Base-by-base conservation (phyloP, 2,329 filamentous ascomycete species). In the Claviceps maximensis region DNA sequence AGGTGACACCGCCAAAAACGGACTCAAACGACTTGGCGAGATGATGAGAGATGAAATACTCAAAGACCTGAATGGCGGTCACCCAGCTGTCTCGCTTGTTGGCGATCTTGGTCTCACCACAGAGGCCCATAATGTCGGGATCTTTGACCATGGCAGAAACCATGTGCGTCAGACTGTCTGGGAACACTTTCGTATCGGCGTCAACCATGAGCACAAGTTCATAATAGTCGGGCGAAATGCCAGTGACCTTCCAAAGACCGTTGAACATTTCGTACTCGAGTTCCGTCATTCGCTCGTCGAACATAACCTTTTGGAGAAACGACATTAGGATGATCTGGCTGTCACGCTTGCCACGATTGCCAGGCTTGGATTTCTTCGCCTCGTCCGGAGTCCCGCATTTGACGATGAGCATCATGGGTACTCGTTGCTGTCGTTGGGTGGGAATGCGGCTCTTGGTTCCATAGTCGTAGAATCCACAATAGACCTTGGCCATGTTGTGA, bases 221-320 rank as follows among this genome's bases (percentile, higher is more conserved):
- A 69, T 97, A 98, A 68, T 90, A 98, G 70, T 98, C 93, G 15
- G 93, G 93, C 4, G 90, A 95, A 58, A 98, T 97, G 60, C 94
- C 94, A 19, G 93, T 98, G 46, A 98, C 88, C 69, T 95, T 95
- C 90, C 91, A 98, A 58, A 98, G 78, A 52, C 93, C 93, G 67
- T 97, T 98, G 76, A 98, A 98, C 87, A 98, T 97, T 67, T 98
- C 93, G 65, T 89, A 98, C 69, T 98, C 93, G 51, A 98, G 84
- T 69, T 98, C 91, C 19, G 94, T 98, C 93, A 98, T 98, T 57
- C 93, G 87, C 72, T 98, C 94, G 67, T 98, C 93, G 63, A 98
- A 98, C 93, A 98, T 98, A 65, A 98, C 93, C 74, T 98, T 98
- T 67, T 98, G 93, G 60, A 98, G 74, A 78, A 98, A 98, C 5